Percentiles rank a stretch among this genome's conserved stretches.
phyloP scores from a whole-genome alignment of 2,329 filamentous ascomycete species.

The Alternaria ventricosa region DNA sequence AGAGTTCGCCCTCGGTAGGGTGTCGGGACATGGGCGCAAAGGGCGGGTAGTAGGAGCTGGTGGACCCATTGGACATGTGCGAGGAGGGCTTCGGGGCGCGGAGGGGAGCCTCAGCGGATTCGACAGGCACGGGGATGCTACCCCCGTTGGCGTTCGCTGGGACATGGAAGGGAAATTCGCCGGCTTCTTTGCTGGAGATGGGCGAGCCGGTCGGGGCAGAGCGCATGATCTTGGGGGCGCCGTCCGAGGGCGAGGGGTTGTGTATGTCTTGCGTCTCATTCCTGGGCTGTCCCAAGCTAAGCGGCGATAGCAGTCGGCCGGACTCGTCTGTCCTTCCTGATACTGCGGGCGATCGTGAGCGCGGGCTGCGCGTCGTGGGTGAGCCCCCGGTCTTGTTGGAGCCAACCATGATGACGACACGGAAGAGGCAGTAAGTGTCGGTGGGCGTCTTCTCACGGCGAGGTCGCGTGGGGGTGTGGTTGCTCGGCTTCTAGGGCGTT shows the following conservation, averaged over 20 bases:
- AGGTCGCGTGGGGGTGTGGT: constrained; percentile 14
- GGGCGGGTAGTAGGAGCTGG: constrained; percentile 33
- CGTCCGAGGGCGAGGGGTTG: constrained; percentile 22
- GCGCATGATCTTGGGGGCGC: constrained; percentile 37
- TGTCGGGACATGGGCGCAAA: constrained; percentile 43
- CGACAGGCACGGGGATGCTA: constrained; percentile 25
- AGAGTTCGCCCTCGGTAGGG: constrained; percentile 40
- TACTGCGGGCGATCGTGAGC: constrained; percentile 27
- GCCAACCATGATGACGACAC: constrained; percentile 31
- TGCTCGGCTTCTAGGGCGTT: constrained; percentile 14
- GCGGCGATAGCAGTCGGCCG: constrained; percentile 29
- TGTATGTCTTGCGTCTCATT: constrained; percentile 24
- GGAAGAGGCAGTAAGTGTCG: background rate
- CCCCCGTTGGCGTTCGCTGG: constrained; percentile 23
- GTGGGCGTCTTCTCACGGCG: background rate
- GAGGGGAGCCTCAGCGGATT: constrained; percentile 20
- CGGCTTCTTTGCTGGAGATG: constrained; percentile 33
- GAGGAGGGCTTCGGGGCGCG: constrained; percentile 27
- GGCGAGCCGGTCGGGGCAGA: constrained; percentile 41
- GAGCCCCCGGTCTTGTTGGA: constrained; percentile 35
- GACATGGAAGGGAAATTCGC: constrained; percentile 47
- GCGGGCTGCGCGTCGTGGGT: constrained; percentile 33
- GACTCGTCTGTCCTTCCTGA: constrained; percentile 23
- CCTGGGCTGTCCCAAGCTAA: constrained; percentile 29
- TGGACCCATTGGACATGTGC: constrained; percentile 32